phyloP scores from a whole-genome alignment of 2,329 filamentous ascomycete genomes.

The Cylindrodendrum hubeiense region DNA sequence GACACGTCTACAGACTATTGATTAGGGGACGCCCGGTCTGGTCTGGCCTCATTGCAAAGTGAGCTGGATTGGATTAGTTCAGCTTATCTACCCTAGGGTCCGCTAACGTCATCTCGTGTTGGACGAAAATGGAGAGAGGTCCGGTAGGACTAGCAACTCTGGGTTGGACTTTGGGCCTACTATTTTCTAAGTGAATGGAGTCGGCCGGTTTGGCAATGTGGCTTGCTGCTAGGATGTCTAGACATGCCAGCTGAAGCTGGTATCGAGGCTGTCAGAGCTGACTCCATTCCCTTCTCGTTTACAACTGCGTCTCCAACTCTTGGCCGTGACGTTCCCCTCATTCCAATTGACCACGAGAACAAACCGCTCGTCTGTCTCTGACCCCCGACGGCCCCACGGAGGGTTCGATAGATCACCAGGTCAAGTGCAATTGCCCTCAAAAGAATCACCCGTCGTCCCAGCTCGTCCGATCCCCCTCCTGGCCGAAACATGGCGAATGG shows the following conservation, averaged over 20 bases:
- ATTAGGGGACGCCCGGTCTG: conserved; percentile 8
- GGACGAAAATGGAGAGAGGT: neutral
- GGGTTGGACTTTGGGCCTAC: neutral
- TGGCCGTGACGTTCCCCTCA: neutral
- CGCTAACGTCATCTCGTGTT: neutral
- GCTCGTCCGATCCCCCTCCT: neutral
- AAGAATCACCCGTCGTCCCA: neutral
- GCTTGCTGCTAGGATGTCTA: neutral
- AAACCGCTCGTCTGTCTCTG: neutral
- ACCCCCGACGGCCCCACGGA: neutral
- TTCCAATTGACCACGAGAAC: conserved; percentile 19
- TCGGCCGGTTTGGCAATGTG: neutral
- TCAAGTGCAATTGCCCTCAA: conserved; percentile 5
- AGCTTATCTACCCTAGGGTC: neutral
- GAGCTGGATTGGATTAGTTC: neutral
- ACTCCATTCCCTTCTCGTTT: neutral
- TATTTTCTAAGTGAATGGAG: neutral
- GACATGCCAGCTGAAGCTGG: neutral
- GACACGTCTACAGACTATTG: conserved; percentile 17
- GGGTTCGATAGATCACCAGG: conserved; percentile 1
- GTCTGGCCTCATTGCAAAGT: conserved; percentile 21
- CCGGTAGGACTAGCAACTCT: neutral
- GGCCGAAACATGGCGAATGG: neutral
- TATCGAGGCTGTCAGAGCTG: neutral
- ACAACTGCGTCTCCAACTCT: neutral